These are phyloP conservation scores for Pythium sukuiense DNA, from an alignment of 352 stramenopile species.

Conservation along the genomic window DNA sequence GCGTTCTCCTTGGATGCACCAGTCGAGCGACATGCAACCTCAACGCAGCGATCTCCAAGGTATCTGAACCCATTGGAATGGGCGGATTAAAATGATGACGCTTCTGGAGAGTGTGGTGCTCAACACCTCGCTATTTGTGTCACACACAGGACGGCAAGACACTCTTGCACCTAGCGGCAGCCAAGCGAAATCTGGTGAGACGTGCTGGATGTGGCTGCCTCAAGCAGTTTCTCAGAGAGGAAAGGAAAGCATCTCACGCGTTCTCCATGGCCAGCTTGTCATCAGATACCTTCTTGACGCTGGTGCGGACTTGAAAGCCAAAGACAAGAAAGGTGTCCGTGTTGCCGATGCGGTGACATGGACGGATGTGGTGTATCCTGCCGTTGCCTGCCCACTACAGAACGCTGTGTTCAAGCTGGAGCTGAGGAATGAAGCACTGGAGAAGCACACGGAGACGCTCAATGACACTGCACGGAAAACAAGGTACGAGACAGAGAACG, in stretches of 20 bases:
- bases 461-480: constrained; percentile 6
- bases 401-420: constrained; percentile 27
- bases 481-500: constrained; percentile 7
- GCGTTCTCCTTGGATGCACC: constrained; percentile 16
- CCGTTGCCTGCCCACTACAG: constrained; percentile 23
- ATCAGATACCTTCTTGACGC: constrained; percentile 22
- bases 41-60: constrained; percentile 22
- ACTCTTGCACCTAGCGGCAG: constrained; percentile 31
- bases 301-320: constrained; percentile 13
- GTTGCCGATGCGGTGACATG: constrained; percentile 21
- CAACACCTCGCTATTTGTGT: neutral
- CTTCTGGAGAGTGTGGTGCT: neutral
- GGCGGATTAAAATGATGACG: neutral
- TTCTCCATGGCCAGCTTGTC: constrained; percentile 12
- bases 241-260: neutral
- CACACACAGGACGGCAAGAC: constrained; percentile 36
- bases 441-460: constrained; percentile 4
- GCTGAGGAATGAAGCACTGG: constrained; percentile 16
- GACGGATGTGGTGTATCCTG: constrained; percentile 25
- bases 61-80: constrained; percentile 8
- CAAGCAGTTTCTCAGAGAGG: neutral
- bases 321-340: constrained; percentile 29
- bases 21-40: constrained; percentile 16
- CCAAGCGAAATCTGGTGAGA: constrained; percentile 35
- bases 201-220: neutral